phyloP scores from a whole-genome alignment of 2,329 filamentous ascomycete genomes.

The Apiospora arundinis region DNA sequence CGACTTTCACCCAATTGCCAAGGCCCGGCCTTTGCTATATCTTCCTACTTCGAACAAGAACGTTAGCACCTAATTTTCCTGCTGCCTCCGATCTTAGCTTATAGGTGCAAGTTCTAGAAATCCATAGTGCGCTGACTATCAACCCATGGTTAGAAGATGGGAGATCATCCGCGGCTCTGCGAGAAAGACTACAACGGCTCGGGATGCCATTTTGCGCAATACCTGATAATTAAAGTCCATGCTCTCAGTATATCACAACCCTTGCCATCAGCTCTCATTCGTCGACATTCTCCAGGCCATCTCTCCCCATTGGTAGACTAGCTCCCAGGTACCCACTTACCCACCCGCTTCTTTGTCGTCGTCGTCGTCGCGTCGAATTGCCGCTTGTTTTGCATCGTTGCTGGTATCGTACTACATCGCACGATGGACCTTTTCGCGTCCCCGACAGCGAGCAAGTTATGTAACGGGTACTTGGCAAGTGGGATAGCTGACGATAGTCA shows the following conservation, averaged over 20 bases:
- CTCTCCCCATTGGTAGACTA: neutral
- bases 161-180: conserved; percentile 2
- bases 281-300: neutral
- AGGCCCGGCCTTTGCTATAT: neutral
- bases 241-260: neutral
- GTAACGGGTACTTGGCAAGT: neutral
- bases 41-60: no score
- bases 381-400: neutral
- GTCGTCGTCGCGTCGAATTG: no score
- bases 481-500: conserved; percentile 2
- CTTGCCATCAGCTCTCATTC: neutral
- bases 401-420: neutral
- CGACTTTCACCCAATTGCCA: neutral
- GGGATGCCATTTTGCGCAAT: neutral
- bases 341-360: neutral
- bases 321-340: neutral
- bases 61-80: neutral
- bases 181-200: neutral
- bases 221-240: neutral
- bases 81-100: neutral
- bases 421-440: neutral
- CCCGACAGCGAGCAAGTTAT: neutral
- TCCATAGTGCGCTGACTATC: neutral
- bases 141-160: neutral
- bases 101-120: neutral